Conservation (phyloP, 805 yeast species). For the Lachancea thermotolerans region DNA sequence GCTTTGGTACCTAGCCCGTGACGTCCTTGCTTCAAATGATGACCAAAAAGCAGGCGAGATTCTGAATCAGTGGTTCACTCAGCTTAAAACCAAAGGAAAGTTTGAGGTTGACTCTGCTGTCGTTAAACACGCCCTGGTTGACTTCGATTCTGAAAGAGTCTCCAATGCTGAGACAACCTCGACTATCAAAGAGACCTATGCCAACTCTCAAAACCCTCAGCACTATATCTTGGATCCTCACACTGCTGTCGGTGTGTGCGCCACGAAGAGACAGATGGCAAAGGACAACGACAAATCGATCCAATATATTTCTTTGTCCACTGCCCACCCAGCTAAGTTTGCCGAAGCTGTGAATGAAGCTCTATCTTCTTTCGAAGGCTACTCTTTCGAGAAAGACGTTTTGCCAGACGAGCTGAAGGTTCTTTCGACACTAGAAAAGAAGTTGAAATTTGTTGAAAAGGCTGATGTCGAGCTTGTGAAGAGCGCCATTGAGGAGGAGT, state of each 20-base stretch:
- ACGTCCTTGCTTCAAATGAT: slow-evolving; percentile 44
- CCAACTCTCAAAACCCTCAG: slow-evolving; percentile 42
- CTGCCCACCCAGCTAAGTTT: slow-evolving; percentile 99
- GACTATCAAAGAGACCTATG: slow-evolving; percentile 69
- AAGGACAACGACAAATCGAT: slow-evolving; percentile 38
- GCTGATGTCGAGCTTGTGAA: slow-evolving; percentile 73
- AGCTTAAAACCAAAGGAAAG: slow-evolving; percentile 68
- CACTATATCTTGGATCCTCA: slow-evolving; percentile 93
- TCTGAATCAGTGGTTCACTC: slow-evolving; percentile 68
- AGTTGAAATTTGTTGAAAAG: slow-evolving; percentile 61
- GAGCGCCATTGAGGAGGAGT: slow-evolving; percentile 64
- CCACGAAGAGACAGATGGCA: slow-evolving; percentile 57
- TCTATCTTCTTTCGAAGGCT: slow-evolving; percentile 54
- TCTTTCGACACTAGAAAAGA: slow-evolving; percentile 64
- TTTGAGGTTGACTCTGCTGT: slow-evolving; percentile 64
- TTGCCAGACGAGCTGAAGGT: slow-evolving; percentile 81
- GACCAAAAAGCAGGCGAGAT: slow-evolving; percentile 71
- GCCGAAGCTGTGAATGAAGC: slow-evolving; percentile 92
- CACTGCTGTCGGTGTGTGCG: slow-evolving; percentile 87
- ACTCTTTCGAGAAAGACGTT: slow-evolving; percentile 82
- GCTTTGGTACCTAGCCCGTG: slow-evolving; percentile 86
- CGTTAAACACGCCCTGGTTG: slow-evolving; percentile 55
- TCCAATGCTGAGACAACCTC: slow-evolving; percentile 69
- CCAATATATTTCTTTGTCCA: slow-evolving; percentile 70
- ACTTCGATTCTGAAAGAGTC: slow-evolving; percentile 75